A percentile compares a stretch with the other conserved stretches of the same genome.
Evolutionary conservation across 805 yeast genomes (phyloP).

Genomic region (baker's yeast (Saccharomyces cerevisiae)): DNA sequence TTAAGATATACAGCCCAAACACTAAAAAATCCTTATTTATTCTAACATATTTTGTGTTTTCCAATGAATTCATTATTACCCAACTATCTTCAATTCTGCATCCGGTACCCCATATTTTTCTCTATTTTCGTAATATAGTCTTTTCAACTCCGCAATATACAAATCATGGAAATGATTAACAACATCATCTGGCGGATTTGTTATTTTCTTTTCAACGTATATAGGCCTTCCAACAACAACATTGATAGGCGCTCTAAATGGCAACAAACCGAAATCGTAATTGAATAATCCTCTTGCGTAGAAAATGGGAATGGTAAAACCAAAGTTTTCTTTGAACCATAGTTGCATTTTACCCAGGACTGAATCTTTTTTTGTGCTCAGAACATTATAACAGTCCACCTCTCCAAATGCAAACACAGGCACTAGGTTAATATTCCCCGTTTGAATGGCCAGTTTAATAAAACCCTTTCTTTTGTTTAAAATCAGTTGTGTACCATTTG

Average conservation of each 20-base stretch:
- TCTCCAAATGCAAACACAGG: constrained; percentile 93
- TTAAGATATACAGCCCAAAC: neutral
- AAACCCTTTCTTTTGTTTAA: constrained; percentile 79
- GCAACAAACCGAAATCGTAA: constrained; percentile 84
- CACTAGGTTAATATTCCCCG: constrained; percentile 71
- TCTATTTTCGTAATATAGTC: constrained; percentile 62
- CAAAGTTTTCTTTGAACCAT: constrained; percentile 61
- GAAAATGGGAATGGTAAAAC: constrained; percentile 85
- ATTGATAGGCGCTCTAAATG: constrained; percentile 72
- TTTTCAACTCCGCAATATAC: constrained; percentile 56
- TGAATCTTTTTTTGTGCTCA: constrained; percentile 38
- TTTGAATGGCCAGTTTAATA: constrained; percentile 72
- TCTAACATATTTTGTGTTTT: neutral
- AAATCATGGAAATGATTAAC: constrained; percentile 64
- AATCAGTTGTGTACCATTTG: constrained; percentile 52
- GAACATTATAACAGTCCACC: constrained; percentile 50
- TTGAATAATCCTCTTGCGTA: constrained; percentile 89
- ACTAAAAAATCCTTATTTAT: neutral
- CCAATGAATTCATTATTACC: constrained; percentile 3
- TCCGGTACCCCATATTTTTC: constrained; percentile 34
- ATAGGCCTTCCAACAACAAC: constrained; percentile 70
- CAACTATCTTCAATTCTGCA: constrained; percentile 24
- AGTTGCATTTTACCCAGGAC: constrained; percentile 51
- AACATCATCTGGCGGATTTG: constrained; percentile 39
- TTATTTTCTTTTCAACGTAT: constrained; percentile 40